These are phyloP conservation scores for Alnus rubra DNA, from an alignment of 306 rosid species.

Conservation along the genomic window DNA sequence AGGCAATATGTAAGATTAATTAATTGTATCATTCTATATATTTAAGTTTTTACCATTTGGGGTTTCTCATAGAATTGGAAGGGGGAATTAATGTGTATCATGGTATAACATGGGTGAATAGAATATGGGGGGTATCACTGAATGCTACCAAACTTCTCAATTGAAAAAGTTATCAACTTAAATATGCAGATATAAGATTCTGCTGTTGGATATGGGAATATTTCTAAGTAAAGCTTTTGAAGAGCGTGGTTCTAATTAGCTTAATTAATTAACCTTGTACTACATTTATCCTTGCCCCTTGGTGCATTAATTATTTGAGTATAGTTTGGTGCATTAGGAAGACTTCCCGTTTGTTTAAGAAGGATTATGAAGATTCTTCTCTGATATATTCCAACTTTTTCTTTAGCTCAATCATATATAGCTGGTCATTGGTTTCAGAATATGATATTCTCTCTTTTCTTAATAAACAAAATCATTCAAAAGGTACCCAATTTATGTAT, in stretches of 20 bases:
- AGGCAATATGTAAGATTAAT: constrained; percentile 22
- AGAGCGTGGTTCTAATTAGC: background rate
- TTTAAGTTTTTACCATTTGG: background rate
- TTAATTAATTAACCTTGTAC: background rate
- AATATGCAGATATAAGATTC: background rate
- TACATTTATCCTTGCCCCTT: background rate
- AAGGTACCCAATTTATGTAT: background rate
- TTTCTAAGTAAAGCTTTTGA: background rate
- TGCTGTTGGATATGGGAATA: background rate
- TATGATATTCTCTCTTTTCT: background rate
- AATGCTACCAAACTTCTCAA: background rate
- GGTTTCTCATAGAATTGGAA: background rate
- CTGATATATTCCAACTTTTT: background rate
- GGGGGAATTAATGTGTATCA: background rate
- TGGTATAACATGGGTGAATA: background rate
- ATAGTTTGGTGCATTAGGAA: background rate
- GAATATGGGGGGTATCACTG: background rate
- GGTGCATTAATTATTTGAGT: background rate
- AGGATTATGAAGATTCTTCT: background rate
- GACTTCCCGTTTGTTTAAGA: background rate
- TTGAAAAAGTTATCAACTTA: background rate
- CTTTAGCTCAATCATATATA: background rate
- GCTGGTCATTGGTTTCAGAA: background rate
- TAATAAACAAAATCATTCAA: background rate
- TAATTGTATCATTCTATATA: background rate